These are phyloP conservation scores for Phytophthora citricola DNA, from an alignment of 352 stramenopile genomes.

Conservation along the genomic window DNA sequence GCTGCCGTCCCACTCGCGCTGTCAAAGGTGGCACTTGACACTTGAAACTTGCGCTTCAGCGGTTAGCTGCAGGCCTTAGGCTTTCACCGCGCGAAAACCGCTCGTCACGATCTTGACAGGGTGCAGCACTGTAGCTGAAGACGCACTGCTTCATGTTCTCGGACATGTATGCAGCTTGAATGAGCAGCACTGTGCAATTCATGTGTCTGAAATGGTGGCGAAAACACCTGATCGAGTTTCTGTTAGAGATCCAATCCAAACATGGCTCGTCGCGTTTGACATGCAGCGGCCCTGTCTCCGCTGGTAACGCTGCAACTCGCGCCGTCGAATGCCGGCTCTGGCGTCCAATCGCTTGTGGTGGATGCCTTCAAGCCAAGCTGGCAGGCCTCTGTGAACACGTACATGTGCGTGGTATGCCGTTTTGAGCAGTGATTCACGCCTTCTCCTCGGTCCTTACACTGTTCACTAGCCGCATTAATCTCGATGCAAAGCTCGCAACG, in stretches of 20 bases:
- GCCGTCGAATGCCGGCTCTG: background rate
- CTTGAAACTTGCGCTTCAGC: slow-evolving; percentile 10
- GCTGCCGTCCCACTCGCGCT: slow-evolving; percentile 17
- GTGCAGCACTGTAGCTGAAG: too few species aligned
- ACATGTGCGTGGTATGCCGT: too few species aligned
- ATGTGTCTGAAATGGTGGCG: background rate
- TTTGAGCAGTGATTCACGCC: background rate
- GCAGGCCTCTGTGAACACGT: background rate
- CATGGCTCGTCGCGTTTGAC: slow-evolving; percentile 17
- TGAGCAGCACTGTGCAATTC: too few species aligned
- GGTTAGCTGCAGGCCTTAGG: background rate
- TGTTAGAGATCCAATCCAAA: slow-evolving; percentile 1
- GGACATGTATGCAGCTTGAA: too few species aligned
- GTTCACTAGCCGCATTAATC: slow-evolving; percentile 5
- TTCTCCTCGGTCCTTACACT: background rate
- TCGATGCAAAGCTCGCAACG: slow-evolving; percentile 20
- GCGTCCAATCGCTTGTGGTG: slow-evolving; percentile 10
- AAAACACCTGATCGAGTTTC: slow-evolving; percentile 3
- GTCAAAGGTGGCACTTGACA: slow-evolving; percentile 12
- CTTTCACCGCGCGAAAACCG: slow-evolving; percentile 1
- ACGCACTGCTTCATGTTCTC: too few species aligned
- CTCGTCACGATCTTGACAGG: background rate
- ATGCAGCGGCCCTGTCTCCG: slow-evolving; percentile 20
- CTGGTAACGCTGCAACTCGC: background rate
- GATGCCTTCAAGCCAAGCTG: slow-evolving; percentile 9